A percentile compares a stretch with the other conserved stretches of the same genome.
Evolutionary conservation across 169 alveolate species (phyloP).

Genomic region (Blepharisma undulans): DNA sequence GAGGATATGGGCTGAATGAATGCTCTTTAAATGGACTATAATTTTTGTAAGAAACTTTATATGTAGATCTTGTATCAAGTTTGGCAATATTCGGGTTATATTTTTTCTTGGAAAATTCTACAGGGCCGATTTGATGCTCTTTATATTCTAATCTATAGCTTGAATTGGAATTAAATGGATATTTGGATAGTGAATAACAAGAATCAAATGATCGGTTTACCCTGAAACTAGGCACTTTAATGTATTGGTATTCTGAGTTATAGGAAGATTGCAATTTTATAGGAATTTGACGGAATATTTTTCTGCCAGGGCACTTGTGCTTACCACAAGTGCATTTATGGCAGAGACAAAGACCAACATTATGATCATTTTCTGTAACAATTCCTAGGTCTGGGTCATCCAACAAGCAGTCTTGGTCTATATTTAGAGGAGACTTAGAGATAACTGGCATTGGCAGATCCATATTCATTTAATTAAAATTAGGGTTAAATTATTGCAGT

Average conservation of each 20-base stretch:
- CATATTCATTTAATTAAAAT: neutral
- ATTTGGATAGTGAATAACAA: neutral
- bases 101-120: neutral
- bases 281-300: neutral
- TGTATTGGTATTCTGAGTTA: neutral
- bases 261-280: neutral
- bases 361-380: conserved; percentile 18
- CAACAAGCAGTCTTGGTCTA: neutral
- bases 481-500: neutral
- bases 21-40: neutral
- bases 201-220: neutral
- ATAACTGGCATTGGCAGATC: neutral
- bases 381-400: conserved; percentile 17
- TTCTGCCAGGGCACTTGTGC: neutral
- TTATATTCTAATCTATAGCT: neutral
- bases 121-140: neutral
- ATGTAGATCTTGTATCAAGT: neutral
- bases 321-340: conserved; percentile 26
- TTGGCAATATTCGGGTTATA: neutral
- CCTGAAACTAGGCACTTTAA: neutral
- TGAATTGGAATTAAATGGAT: neutral
- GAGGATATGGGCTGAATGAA: neutral
- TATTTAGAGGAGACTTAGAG: neutral
- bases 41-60: neutral
- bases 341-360: conserved; percentile 1